Percentiles rank a stretch among this genome's conserved stretches.
These are phyloP conservation scores for Penicillium sp. DNA, from an alignment of 2,329 filamentous ascomycete species.

Conservation along the genomic window DNA sequence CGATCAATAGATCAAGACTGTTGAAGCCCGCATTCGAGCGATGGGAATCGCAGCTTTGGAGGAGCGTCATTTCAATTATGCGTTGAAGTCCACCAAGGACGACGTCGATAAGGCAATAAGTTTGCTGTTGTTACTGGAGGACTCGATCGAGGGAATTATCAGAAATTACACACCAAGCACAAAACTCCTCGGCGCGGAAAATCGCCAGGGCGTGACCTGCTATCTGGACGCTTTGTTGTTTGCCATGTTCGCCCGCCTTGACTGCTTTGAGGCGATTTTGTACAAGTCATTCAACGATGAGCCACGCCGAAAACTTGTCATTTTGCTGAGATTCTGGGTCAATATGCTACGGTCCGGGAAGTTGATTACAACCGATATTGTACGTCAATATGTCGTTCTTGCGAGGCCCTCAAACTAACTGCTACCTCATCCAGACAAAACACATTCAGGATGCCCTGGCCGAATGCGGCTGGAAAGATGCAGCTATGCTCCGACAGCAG, in stretches of 20 bases:
- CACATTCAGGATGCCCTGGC: constrained; percentile 79
- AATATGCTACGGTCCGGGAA: constrained; percentile 85
- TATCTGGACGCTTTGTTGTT: constrained; percentile 90
- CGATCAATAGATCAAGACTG: constrained; percentile 48
- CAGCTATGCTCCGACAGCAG: constrained; percentile 76
- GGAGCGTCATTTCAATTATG: constrained; percentile 64
- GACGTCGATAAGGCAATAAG: constrained; percentile 74
- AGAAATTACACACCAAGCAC: constrained; percentile 70
- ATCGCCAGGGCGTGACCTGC: constrained; percentile 85
- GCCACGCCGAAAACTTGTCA: constrained; percentile 70
- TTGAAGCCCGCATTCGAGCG: constrained; percentile 54
- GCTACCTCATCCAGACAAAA: constrained; percentile 60
- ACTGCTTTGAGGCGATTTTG: constrained; percentile 90
- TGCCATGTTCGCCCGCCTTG: constrained; percentile 89
- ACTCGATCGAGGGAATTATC: constrained; percentile 78
- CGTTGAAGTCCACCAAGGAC: constrained; percentile 63
- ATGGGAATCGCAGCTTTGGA: constrained; percentile 58
- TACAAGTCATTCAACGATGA: constrained; percentile 77
- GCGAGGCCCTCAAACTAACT: neutral
- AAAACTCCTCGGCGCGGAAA: constrained; percentile 80
- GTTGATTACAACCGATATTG: constrained; percentile 81
- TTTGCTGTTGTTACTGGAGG: constrained; percentile 74
- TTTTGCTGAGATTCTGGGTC: constrained; percentile 83
- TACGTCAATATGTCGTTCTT: constrained; percentile 38
- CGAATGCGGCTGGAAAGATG: constrained; percentile 86